Evolutionary conservation across 768 basidiomycete species (phyloP), one percentile per base, ranked within the genome.

Genomic region (Mycena crocata): DNA sequence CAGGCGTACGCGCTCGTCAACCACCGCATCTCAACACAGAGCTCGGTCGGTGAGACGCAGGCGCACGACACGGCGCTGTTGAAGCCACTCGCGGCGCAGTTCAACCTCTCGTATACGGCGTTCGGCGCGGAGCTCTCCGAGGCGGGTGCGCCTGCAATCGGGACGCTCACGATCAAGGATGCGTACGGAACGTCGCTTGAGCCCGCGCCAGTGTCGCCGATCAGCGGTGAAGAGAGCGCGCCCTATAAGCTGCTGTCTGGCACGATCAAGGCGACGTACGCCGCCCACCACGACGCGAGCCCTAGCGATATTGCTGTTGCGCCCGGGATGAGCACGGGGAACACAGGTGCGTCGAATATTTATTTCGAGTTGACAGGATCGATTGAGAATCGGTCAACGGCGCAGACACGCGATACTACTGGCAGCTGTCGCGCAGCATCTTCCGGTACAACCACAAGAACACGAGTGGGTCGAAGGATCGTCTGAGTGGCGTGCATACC

Each of bases 1-100:
- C 82, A 80, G 60, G 90, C 87, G 1, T 88, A 81, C 75, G 91
- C 89, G 1, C 76, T 93, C 26, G 84, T 93, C 31, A 92, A 94
- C 72, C 91, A 92, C 71, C 89, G 92, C 7, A 87, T 93, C 56
- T 83, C 89, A 6, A 85, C 86, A 9, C 81, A 84, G 52, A 90
- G 81, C 80, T 79, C 82, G 74, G 76, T 89, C 24, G 80, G 73
- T 4, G 85, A 81, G 49, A 81, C 84, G 1, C 77, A 82, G 71
- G 74, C 71, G 10, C 86, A 81, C 44, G 84, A 89, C 66, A 78
- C 82, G 10, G 68, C 72, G 19, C 76, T 90, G 4, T 74, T 91
- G 46, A 74, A 77, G 60, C 72, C 77, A 7, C 79, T 90, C 50
- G 89, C 88, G 0, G 70, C 70, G 34, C 72, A 83, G 54, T 86